Conservation (phyloP, 345 rosid species). For the Microthlaspi erraticum region DNA sequence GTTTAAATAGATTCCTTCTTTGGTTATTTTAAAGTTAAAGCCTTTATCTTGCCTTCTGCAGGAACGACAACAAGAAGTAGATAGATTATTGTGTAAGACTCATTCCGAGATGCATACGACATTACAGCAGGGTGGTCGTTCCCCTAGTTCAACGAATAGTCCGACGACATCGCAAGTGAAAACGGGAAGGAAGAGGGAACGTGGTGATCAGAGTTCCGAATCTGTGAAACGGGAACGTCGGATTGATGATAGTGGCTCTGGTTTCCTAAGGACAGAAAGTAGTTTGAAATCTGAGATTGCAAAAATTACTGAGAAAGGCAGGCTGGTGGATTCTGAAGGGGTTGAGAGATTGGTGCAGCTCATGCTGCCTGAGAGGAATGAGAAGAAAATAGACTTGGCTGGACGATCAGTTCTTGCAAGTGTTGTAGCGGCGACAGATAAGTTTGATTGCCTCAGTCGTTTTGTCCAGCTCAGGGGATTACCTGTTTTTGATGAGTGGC, state of each 20-base stretch:
- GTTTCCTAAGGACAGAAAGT: constrained; percentile 59
- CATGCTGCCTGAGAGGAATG: constrained; percentile 60
- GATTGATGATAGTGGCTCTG: constrained; percentile 72
- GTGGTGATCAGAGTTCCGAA: constrained; percentile 75
- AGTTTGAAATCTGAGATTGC: constrained; percentile 68
- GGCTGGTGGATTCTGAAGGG: constrained; percentile 74
- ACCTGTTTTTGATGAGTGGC: constrained; percentile 93
- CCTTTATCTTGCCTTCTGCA: constrained; percentile 29
- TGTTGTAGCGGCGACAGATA: constrained; percentile 83
- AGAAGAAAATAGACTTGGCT: constrained; percentile 72
- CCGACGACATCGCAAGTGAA: constrained; percentile 76
- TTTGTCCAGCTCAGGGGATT: constrained; percentile 91
- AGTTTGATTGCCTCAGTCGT: constrained; percentile 74
- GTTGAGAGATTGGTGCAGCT: constrained; percentile 86
- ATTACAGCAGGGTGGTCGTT: constrained; percentile 76
- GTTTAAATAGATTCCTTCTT: neutral
- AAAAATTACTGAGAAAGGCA: constrained; percentile 79
- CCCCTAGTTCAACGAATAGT: constrained; percentile 80
- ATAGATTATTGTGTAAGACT: constrained; percentile 66
- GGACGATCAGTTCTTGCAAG: constrained; percentile 70
- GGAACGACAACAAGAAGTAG: constrained; percentile 85
- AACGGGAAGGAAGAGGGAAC: constrained; percentile 92
- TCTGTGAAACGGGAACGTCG: constrained; percentile 81
- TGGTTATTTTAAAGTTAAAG: neutral
- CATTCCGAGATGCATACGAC: constrained; percentile 81